These are phyloP conservation scores for Staphylotrichum longicolle DNA, from an alignment of 495 filamentous ascomycete genomes.

Conservation along the genomic window DNA sequence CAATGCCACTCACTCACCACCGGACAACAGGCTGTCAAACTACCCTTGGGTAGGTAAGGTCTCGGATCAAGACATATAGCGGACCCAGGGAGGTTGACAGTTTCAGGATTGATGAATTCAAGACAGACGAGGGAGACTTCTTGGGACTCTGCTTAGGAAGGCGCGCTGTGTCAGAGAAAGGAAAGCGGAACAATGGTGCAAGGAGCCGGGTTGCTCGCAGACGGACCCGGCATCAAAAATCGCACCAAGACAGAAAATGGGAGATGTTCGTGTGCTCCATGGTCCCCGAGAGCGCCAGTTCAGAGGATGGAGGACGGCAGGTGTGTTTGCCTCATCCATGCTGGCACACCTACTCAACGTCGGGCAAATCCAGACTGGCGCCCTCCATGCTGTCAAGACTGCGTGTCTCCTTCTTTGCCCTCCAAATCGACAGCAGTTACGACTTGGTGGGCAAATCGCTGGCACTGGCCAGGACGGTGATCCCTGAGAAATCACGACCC, in stretches of 20 bases:
- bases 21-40: too few species aligned
- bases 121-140: neutral
- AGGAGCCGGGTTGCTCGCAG: too few species aligned
- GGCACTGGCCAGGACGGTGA: neutral
- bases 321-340: conserved; percentile 7
- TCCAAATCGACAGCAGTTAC: neutral
- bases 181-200: neutral
- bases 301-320: neutral
- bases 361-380: too few species aligned
- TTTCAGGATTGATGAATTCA: conserved; percentile 10
- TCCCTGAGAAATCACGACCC: neutral
- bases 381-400: neutral
- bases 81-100: neutral
- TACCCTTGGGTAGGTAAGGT: too few species aligned
- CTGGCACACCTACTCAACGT: neutral
- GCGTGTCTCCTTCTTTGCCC: neutral
- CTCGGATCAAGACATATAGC: neutral
- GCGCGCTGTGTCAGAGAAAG: neutral
- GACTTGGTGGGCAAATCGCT: neutral
- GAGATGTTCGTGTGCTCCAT: too few species aligned
- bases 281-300: too few species aligned
- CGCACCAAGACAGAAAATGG: too few species aligned
- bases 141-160: neutral
- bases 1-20: neutral
- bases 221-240: too few species aligned